Conservation (phyloP, 2,329 filamentous ascomycete species). For the Neopestalotiopsis sp. region DNA sequence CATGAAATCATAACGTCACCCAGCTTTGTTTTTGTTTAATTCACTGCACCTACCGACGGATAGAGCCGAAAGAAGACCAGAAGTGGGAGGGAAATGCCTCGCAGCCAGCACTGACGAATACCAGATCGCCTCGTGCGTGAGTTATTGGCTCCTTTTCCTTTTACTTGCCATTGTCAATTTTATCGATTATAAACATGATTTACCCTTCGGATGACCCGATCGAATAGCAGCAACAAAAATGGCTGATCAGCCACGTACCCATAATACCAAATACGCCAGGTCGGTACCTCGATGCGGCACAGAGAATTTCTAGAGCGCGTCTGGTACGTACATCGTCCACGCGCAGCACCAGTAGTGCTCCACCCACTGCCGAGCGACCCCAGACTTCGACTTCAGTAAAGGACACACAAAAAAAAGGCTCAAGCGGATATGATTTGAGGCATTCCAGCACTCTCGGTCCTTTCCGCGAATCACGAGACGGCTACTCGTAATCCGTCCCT, state of each 20-base stretch:
- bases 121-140: background rate
- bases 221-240: background rate
- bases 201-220: background rate
- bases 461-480: slow-evolving; percentile 11
- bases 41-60: background rate
- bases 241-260: background rate
- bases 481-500: background rate
- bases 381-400: background rate
- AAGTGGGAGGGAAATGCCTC: background rate
- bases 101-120: background rate
- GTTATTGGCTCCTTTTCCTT: background rate
- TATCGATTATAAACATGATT: background rate
- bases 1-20: background rate
- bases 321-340: background rate
- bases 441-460: slow-evolving; percentile 3
- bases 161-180: background rate
- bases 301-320: background rate
- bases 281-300: no score
- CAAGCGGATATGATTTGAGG: background rate
- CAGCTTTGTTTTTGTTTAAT: background rate
- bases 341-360: background rate
- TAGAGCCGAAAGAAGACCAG: background rate
- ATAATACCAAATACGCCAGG: no score
- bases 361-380: slow-evolving; percentile 6
- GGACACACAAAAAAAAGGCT: background rate